Conservation (phyloP, 306 rosid genomes). For the Corylus avellana region DNA sequence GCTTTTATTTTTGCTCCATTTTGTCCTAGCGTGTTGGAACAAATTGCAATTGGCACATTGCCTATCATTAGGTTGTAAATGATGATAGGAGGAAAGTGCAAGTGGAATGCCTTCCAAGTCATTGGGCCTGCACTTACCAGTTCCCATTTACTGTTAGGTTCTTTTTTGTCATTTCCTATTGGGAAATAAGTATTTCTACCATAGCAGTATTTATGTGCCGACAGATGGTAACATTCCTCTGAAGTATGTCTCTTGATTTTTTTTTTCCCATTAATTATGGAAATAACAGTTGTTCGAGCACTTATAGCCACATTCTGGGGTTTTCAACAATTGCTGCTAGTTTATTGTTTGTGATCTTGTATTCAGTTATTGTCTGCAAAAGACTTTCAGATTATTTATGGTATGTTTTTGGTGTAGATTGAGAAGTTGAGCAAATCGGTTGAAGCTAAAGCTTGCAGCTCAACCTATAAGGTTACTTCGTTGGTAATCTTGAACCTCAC, state of each 20-base stretch:
- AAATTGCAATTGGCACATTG: neutral
- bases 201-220: neutral
- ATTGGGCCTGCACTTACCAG: neutral
- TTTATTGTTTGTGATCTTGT: neutral
- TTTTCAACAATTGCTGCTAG: neutral
- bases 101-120: neutral
- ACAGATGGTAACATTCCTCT: neutral
- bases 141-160: neutral
- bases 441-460: conserved; percentile 34
- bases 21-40: neutral
- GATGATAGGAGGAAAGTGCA: neutral
- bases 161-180: neutral
- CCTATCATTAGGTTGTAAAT: neutral
- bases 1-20: neutral
- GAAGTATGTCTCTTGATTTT: neutral
- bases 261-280: neutral
- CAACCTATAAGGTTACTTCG: conserved; percentile 39
- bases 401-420: conserved; percentile 58
- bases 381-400: conserved; percentile 9
- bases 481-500: conserved; percentile 34
- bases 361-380: neutral
- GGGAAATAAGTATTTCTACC: neutral
- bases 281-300: neutral
- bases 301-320: neutral
- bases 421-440: conserved; percentile 45